Percentiles rank a stretch among this genome's conserved stretches.
Evolutionary conservation across 306 rosid species (phyloP).

Genomic region (Boehmeria nivea): DNA sequence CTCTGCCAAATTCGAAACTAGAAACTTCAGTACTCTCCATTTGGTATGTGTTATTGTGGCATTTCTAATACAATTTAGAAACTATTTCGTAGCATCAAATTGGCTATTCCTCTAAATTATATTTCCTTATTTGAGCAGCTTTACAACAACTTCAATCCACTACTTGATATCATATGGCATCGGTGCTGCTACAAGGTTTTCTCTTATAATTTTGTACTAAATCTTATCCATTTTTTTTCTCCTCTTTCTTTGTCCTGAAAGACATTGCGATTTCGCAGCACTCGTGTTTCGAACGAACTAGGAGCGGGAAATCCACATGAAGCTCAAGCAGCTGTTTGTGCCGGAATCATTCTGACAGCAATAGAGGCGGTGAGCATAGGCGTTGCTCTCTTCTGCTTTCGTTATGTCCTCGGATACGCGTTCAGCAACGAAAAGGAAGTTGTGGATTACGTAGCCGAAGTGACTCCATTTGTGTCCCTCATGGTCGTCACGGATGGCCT

Average conservation of each 20-base stretch:
- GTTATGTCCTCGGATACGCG: conserved; percentile 38
- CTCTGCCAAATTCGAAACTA: conserved; percentile 39
- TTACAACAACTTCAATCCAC: conserved; percentile 48
- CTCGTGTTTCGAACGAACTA: conserved; percentile 56
- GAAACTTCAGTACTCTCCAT: conserved; percentile 61
- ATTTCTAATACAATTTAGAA: too few species aligned
- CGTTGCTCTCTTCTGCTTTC: conserved; percentile 21
- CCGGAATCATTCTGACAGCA: conserved; percentile 27
- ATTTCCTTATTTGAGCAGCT: conserved; percentile 20
- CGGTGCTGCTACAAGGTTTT: conserved; percentile 50
- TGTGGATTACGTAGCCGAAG: conserved; percentile 29
- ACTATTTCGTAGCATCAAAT: background rate
- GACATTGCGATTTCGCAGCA: conserved; percentile 23
- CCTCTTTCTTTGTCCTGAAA: background rate
- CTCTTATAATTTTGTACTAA: background rate
- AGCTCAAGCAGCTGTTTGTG: conserved; percentile 30
- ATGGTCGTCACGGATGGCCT: conserved; percentile 29
- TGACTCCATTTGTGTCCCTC: conserved; percentile 40
- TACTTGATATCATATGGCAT: conserved; percentile 47
- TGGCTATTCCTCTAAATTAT: conserved; percentile 13
- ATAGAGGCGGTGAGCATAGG: conserved; percentile 32
- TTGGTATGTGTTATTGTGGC: conserved; percentile 29
- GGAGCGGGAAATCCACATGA: conserved; percentile 53
- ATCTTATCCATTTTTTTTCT: background rate
- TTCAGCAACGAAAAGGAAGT: conserved; percentile 48